Evolutionary conservation across 768 basidiomycete species (phyloP).

Genomic region (Hygrophorus pudorinus): DNA sequence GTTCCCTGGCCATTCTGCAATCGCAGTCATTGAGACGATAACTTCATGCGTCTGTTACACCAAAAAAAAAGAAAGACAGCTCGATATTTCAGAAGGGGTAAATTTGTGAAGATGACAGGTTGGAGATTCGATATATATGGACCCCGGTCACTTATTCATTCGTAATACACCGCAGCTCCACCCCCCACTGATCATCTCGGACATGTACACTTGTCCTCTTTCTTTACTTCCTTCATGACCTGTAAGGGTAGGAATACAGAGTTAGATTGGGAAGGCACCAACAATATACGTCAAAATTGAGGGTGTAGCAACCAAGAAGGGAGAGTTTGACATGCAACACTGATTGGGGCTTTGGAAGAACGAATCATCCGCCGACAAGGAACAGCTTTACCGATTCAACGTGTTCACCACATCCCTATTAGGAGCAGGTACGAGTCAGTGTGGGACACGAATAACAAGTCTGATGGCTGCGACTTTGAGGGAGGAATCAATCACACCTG

Average conservation of each 20-base stretch:
- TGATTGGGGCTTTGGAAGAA: constrained; percentile 3
- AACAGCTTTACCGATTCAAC: constrained; percentile 44
- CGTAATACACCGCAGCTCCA: not conserved
- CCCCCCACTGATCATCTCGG: constrained; percentile 1
- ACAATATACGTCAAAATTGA: constrained; percentile 6
- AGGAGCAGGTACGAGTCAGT: constrained; percentile 6
- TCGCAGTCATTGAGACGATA: constrained; percentile 14
- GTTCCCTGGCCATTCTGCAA: constrained; percentile 15
- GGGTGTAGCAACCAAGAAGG: not conserved
- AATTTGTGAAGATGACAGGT: no score
- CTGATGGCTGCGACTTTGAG: not conserved
- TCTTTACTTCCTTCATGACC: constrained; percentile 38
- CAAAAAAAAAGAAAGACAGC: constrained; percentile 16
- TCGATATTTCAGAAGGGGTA: constrained; percentile 2
- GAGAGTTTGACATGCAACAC: not conserved
- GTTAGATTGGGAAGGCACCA: constrained; percentile 4
- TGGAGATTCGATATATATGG: constrained; percentile 2
- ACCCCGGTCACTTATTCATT: constrained; percentile 19
- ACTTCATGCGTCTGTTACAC: constrained; percentile 15
- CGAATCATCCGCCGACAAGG: not conserved
- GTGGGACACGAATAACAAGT: not conserved
- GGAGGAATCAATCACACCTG: constrained; percentile 28
- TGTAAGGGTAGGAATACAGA: constrained; percentile 12
- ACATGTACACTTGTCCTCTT: constrained; percentile 38
- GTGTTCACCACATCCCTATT: constrained; percentile 64